Evolutionary conservation across 2,329 filamentous ascomycete genomes (phyloP), one percentile per base, ranked within the genome.

Genomic region (Alternaria dauci): DNA sequence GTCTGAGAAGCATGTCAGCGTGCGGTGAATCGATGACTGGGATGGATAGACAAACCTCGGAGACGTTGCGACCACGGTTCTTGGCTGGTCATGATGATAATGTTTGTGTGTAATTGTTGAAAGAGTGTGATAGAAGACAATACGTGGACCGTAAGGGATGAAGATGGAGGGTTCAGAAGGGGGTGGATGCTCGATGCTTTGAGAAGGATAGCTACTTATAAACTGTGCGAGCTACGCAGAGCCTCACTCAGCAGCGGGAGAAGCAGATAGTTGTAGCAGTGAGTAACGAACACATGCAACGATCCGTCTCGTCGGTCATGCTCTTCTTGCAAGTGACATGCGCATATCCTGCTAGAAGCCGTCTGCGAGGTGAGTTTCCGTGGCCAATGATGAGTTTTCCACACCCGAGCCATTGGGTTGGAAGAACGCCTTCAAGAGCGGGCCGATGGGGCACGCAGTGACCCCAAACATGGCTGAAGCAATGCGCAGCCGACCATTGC

Each of bases 41-140:
- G 12, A 26, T 47, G 32, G 25, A 32, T 25, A 32, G 55, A 59
- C 44, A 30, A 58, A 76, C 76, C 75, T 67, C 63, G 63, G 44
- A 78, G 74, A 51, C 71, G 70, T 46, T 73, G 59, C 7, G 68
- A 61, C 70, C 71, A 74, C n/a, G 65, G 51, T 48, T 61, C 62
- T 43, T 53, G 62, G 42, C 63, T 58, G 30, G 67, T 58, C 71
- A 73, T 75, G 39, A 48, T 65, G 36, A 41, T 5, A n/a, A 38
- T 51, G 18, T 52, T 32, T 18, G 41, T 51, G 25, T 30, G 41
- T 34, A 28, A 23, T 34, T n/a, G 32, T 16, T 23, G 44, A 18
- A 26, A 5, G 23, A 20, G 4, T 8, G 26, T 36, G 14, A 14
- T 42, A 18, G 36, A 30, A 44, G 28, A 23, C 20, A 36, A 38